Percentiles rank a stretch among this genome's conserved stretches.
Conservation (phyloP, 1,284 basidiomycete species). For the Sanghuangporus sanghuang region DNA sequence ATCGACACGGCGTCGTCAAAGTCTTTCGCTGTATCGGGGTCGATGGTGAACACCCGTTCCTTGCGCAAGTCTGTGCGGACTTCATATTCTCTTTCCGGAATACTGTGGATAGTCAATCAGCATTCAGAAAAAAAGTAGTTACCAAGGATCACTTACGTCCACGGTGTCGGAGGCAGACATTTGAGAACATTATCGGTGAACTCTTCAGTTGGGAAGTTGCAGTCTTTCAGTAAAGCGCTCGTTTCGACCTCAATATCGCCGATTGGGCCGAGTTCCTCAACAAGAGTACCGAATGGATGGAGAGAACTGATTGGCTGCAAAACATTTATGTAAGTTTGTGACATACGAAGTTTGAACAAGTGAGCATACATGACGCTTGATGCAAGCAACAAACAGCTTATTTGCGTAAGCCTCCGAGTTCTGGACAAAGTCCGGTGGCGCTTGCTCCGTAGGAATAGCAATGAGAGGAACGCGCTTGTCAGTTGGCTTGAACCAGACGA, state of each 20-base stretch:
- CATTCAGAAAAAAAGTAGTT: not conserved
- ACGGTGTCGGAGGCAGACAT: constrained; percentile 91
- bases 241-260: constrained; percentile 98
- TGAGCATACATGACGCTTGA: constrained; percentile 80
- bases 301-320: constrained; percentile 85
- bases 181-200: constrained; percentile 93
- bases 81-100: constrained; percentile 89
- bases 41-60: constrained; percentile 90
- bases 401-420: constrained; percentile 89
- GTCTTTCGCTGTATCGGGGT: constrained; percentile 87
- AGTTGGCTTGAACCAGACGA: constrained; percentile 99
- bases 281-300: constrained; percentile 97
- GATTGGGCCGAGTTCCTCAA: constrained; percentile 98
- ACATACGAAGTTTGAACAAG: constrained; percentile 13
- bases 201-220: constrained; percentile 95
- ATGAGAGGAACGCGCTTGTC: constrained; percentile 99
- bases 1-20: constrained; percentile 94
- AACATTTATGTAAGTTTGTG: constrained; percentile 6
- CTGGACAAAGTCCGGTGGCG: constrained; percentile 93
- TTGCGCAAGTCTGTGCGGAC: constrained; percentile 82
- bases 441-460: constrained; percentile 99
- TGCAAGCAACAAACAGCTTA: constrained; percentile 94
- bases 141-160: constrained; percentile 59
- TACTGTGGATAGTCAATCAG: constrained; percentile 37
- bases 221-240: constrained; percentile 94